Evolutionary conservation across 1,284 basidiomycete genomes (phyloP).

Genomic region (Clitocybe nebularis): DNA sequence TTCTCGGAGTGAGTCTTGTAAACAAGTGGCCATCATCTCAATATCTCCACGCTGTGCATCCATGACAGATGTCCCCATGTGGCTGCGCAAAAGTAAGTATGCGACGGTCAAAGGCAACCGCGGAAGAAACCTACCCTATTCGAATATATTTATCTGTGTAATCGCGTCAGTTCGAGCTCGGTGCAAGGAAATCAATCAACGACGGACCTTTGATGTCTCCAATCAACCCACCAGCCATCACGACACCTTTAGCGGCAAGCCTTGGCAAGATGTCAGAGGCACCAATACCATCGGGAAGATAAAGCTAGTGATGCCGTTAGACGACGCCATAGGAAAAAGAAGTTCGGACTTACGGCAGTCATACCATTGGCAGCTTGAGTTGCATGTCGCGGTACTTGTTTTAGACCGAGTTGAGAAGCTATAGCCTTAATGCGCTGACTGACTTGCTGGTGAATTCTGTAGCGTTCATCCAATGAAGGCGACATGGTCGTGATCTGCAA

Average conservation of each 20-base stretch:
- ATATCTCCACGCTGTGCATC: slow-evolving; percentile 70
- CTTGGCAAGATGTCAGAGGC: slow-evolving; percentile 74
- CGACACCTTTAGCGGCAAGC: slow-evolving; percentile 64
- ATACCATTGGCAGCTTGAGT: slow-evolving; percentile 82
- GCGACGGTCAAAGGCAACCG: background rate
- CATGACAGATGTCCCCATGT: slow-evolving; percentile 86
- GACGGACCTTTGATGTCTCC: slow-evolving; percentile 75
- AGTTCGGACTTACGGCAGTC: slow-evolving; percentile 68
- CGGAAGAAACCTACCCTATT: slow-evolving; percentile 47
- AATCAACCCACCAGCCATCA: slow-evolving; percentile 89
- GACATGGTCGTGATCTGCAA: slow-evolving; percentile 59
- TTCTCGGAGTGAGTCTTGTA: slow-evolving; percentile 59
- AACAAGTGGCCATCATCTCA: slow-evolving; percentile 63
- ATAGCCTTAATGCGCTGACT: slow-evolving; percentile 72
- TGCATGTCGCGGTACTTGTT: slow-evolving; percentile 58
- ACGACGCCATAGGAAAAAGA: slow-evolving; percentile 1
- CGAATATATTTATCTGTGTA: slow-evolving; percentile 71
- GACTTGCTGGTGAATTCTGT: slow-evolving; percentile 71
- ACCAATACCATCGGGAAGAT: slow-evolving; percentile 71
- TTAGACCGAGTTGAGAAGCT: slow-evolving; percentile 68
- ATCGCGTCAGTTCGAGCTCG: background rate
- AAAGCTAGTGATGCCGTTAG: slow-evolving; percentile 39
- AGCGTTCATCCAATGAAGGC: slow-evolving; percentile 74
- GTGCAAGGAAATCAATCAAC: slow-evolving; percentile 20
- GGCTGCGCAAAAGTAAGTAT: slow-evolving; percentile 37